These are phyloP conservation scores for Hansenula sp. DNA, from an alignment of 1,139 yeast species.

Conservation along the genomic window DNA sequence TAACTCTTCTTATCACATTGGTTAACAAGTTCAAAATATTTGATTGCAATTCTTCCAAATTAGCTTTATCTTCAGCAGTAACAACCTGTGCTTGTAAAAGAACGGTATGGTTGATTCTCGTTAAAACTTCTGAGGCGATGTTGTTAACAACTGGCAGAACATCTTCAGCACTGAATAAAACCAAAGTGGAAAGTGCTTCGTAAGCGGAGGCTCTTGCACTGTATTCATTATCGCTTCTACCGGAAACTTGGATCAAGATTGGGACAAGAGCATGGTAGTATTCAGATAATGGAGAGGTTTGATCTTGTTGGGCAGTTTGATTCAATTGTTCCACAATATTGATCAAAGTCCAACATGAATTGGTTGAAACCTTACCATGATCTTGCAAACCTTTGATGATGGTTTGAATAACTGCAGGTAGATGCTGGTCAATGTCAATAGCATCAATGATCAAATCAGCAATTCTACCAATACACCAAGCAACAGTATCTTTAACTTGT, in stretches of 20 bases:
- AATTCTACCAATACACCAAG: slow-evolving; percentile 97
- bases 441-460: slow-evolving; percentile 85
- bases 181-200: slow-evolving; percentile 85
- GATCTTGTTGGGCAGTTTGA: slow-evolving; percentile 47
- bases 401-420: slow-evolving; percentile 70
- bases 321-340: slow-evolving; percentile 85
- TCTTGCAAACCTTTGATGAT: slow-evolving; percentile 76
- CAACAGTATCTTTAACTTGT: slow-evolving; percentile 94
- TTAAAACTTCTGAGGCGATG: slow-evolving; percentile 71
- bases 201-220: slow-evolving; percentile 94
- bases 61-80: slow-evolving; percentile 66
- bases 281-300: slow-evolving; percentile 65
- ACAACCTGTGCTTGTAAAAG: slow-evolving; percentile 48
- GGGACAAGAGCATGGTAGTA: slow-evolving; percentile 71
- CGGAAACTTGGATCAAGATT: slow-evolving; percentile 63
- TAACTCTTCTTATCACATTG: slow-evolving; percentile 81
- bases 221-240: slow-evolving; percentile 74
- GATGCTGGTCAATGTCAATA: slow-evolving; percentile 57
- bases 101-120: slow-evolving; percentile 67
- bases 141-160: slow-evolving; percentile 66
- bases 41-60: slow-evolving; percentile 85
- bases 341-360: slow-evolving; percentile 96
- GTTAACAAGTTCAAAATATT: slow-evolving; percentile 85
- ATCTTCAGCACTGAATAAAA: slow-evolving; percentile 68
- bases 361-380: slow-evolving; percentile 88